Base-by-base conservation (phyloP, 164 flowering plant genomes). In the Santalum album region DNA sequence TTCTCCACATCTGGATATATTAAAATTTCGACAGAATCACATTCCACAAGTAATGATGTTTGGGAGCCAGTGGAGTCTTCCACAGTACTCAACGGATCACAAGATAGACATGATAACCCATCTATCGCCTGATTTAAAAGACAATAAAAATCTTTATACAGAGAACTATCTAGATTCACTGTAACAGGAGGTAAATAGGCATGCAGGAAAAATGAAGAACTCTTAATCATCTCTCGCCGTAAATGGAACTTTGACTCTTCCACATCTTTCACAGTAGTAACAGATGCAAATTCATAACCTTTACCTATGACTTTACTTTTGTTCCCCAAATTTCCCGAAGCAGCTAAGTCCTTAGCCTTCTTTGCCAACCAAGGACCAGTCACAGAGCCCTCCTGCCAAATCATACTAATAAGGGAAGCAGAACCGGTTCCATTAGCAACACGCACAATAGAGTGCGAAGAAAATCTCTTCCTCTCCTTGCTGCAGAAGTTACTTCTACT, bases 251-350 rank as follows among this genome's bases (percentile, higher is more conserved):
- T 66, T 42, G 43, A 53, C 57, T 78, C 79, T 47, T 72, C 78
- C 54, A 57, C 58, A 69, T 79, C 81, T 59, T 72, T 70, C 42
- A 64, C 58, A 51, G 83, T 65, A 50, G 75, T 71, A 14, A 68
- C 86, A 67, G 81, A 76, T 11, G 90, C 80, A 78, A 82, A 90
- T 59, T 87, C 95, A 54, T 61, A 68, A 51, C 69, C 81, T 57
- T 76, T 78, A 49, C 72, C 79, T 9, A 11, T 58, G 46, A 60
- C 69, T 45, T 73, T 77, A 55, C 60, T 67, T 64, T 68, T 68
- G 46, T 61, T 59, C 51, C 56, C 64, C 14, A 69, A 60, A 58
- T 78, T 79, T 54, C 74, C 82, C 51, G 74, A 69, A 42, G 77
- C 69, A 58, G 87, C 96, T 42, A 84, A 50, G 25, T 38, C 49